phyloP scores from a whole-genome alignment of 352 stramenopile species.

The Phytophthora pluvialis region DNA sequence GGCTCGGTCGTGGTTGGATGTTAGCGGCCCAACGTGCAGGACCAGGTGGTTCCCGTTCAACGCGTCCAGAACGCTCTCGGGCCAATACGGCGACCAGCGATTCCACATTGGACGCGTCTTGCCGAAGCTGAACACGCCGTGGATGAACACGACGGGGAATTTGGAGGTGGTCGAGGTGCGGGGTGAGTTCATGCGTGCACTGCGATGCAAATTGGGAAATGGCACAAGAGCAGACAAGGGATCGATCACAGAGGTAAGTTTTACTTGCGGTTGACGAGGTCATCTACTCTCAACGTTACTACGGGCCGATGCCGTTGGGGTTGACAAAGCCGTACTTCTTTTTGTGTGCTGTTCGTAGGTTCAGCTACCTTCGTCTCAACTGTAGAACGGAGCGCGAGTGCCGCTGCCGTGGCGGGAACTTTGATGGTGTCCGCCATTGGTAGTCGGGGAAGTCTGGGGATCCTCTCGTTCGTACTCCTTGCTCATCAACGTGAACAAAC shows the following conservation, averaged over 20 bases:
- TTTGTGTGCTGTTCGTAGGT: neutral
- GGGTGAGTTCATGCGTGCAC: neutral
- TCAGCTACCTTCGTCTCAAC: neutral
- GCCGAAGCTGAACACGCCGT: constrained; percentile 60
- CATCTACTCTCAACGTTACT: neutral
- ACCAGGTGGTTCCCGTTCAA: constrained; percentile 57
- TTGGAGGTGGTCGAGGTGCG: constrained; percentile 29
- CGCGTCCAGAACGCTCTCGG: constrained; percentile 40
- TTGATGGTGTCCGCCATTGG: constrained; percentile 19
- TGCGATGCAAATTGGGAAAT: constrained; percentile 5
- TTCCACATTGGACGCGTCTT: constrained; percentile 45
- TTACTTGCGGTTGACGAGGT: constrained; percentile 13
- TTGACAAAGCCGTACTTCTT: neutral
- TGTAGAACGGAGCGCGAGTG: constrained; percentile 18
- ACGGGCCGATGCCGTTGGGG: neutral
- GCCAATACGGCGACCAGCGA: constrained; percentile 54
- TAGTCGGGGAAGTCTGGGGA: neutral
- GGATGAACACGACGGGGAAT: constrained; percentile 58
- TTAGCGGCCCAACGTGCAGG: constrained; percentile 52
- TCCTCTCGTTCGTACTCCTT: constrained; percentile 62
- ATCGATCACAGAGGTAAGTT: neutral
- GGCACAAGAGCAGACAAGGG: neutral
- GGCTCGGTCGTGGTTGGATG: constrained; percentile 67
- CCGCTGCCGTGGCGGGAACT: constrained; percentile 15
- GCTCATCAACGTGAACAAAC: constrained; percentile 71